Percentiles rank a stretch among this genome's conserved stretches.
Conservation (phyloP, 1,284 basidiomycete genomes). For the Pulveroboletus sp. region DNA sequence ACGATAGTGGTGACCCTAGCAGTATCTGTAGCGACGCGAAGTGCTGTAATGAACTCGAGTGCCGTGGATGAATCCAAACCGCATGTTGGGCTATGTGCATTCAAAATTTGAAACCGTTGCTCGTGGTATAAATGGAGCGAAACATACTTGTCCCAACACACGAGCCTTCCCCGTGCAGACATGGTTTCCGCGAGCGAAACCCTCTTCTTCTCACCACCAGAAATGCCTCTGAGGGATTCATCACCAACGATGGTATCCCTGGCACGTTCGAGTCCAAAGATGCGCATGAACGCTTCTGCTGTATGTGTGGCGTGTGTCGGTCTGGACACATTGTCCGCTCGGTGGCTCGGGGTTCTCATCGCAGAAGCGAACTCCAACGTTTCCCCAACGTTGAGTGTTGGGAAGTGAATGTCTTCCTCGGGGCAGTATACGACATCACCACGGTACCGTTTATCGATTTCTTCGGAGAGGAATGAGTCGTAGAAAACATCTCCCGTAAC, state of each 20-base stretch:
- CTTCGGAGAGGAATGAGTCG: conserved; percentile 56
- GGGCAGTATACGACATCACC: conserved; percentile 69
- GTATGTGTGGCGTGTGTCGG: conserved; percentile 42
- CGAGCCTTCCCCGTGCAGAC: conserved; percentile 44
- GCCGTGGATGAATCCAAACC: conserved; percentile 75
- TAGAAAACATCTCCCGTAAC: conserved; percentile 68
- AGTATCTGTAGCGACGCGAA: conserved; percentile 61
- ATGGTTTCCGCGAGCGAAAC: conserved; percentile 61
- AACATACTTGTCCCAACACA: conserved; percentile 52
- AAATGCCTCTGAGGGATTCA: conserved; percentile 71
- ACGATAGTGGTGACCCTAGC: conserved; percentile 55
- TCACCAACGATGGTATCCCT: conserved; percentile 67
- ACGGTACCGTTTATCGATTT: conserved; percentile 55
- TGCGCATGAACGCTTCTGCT: conserved; percentile 58
- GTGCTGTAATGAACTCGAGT: conserved; percentile 58
- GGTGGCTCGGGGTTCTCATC: conserved; percentile 51
- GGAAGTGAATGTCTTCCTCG: conserved; percentile 75
- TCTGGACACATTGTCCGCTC: neutral
- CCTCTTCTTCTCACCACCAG: conserved; percentile 77
- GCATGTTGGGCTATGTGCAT: conserved; percentile 50
- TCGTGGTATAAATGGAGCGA: neutral
- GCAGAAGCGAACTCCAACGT: conserved; percentile 64
- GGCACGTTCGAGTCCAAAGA: conserved; percentile 70
- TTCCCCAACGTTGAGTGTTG: conserved; percentile 69
- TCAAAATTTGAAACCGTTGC: neutral